Percentiles rank a stretch among this genome's conserved stretches.
phyloP scores from a whole-genome alignment of 2,329 filamentous ascomycete genomes.

The Tolypocladium cylindrosporum region DNA sequence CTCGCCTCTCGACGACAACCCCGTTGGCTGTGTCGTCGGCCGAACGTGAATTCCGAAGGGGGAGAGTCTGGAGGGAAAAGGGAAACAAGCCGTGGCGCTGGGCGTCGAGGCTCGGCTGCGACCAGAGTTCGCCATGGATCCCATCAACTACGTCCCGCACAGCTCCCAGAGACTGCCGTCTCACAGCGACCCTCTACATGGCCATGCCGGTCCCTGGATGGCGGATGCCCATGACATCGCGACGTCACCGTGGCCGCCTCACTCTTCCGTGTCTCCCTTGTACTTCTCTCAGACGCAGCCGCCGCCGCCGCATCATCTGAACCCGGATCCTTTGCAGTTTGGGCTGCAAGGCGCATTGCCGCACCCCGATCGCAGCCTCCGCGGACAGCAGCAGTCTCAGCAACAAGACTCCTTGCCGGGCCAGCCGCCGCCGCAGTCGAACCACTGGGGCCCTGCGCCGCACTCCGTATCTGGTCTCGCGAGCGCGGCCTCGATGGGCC shows the following conservation, averaged over 20 bases:
- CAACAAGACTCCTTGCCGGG: constrained; percentile 7
- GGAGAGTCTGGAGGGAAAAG: neutral
- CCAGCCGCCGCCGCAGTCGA: neutral
- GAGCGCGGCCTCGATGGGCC: neutral
- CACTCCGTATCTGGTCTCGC: neutral
- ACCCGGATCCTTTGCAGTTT: constrained; percentile 11
- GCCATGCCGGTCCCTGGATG: constrained; percentile 4
- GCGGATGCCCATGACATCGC: neutral
- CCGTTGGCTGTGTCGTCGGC: neutral
- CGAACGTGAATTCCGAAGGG: too few relatives aligned
- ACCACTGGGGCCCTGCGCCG: neutral
- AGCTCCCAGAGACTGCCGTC: constrained; percentile 5
- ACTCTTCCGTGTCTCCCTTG: constrained; percentile 5
- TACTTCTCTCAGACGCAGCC: constrained; percentile 11
- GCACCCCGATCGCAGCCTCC: constrained; percentile 11
- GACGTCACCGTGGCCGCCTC: neutral
- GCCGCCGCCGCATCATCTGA: constrained; percentile 5
- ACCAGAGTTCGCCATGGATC: constrained; percentile 13
- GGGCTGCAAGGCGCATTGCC: constrained; percentile 11
- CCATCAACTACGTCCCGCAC: constrained; percentile 22
- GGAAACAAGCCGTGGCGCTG: neutral
- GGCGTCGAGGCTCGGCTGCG: neutral
- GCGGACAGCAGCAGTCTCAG: constrained; percentile 3
- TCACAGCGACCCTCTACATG: constrained; percentile 1
- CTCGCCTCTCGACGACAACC: neutral